phyloP scores from a whole-genome alignment of 345 rosid genomes.

The Reutealis trisperma region DNA sequence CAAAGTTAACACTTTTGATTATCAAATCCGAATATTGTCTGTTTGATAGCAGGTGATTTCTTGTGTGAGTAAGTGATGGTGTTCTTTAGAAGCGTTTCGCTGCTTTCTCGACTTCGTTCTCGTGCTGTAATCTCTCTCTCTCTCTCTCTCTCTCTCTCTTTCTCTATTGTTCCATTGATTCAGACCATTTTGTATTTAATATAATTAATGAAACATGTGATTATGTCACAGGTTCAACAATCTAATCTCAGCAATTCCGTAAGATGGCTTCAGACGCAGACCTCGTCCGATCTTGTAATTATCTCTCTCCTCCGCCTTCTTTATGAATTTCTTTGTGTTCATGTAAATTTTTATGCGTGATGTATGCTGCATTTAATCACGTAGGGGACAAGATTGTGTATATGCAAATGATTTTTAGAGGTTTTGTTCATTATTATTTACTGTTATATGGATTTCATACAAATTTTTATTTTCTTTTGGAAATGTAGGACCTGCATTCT shows the following conservation, averaged over 20 bases:
- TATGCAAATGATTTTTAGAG: not conserved
- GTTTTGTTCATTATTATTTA: not conserved
- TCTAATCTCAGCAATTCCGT: conserved; percentile 60
- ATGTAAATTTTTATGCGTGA: too few relatives aligned
- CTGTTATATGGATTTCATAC: not conserved
- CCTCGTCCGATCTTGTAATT: conserved; percentile 64
- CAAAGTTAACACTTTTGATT: not conserved
- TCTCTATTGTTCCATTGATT: not conserved
- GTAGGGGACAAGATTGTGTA: not conserved
- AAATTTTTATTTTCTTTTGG: conserved; percentile 5
- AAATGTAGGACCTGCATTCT: conserved; percentile 78
- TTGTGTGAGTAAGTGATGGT: conserved; percentile 59
- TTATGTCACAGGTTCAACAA: conserved; percentile 52
- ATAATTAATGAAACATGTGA: not conserved
- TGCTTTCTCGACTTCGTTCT: conserved; percentile 66
- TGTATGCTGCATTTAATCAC: not conserved
- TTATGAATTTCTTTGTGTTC: not conserved
- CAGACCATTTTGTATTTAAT: not conserved
- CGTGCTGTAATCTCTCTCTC: conserved; percentile 50
- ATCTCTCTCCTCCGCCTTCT: not conserved
- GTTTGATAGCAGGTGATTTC: not conserved
- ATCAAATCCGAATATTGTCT: not conserved
- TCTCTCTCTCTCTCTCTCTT: conserved; percentile 20
- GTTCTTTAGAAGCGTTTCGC: conserved; percentile 62
- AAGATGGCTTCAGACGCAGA: conserved; percentile 91